A percentile compares a stretch with the other conserved stretches of the same genome.
phyloP scores from a whole-genome alignment of 2,329 filamentous ascomycete species.

The Exophiala aquamarina region DNA sequence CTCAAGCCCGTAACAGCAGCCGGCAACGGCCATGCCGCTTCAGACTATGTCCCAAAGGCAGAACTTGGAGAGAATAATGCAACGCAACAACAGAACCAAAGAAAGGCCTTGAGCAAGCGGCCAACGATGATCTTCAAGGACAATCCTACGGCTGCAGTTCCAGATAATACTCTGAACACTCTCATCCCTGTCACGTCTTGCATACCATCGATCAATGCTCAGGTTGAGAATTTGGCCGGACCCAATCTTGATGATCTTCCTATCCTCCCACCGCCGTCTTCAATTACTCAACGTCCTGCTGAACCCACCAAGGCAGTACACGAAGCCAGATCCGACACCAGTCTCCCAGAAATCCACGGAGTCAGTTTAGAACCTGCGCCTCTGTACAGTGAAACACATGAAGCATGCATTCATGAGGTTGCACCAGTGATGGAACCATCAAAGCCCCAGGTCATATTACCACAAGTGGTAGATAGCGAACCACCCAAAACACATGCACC shows the following conservation, averaged over 20 bases:
- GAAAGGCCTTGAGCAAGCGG: slow-evolving; percentile 54
- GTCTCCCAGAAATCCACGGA: slow-evolving; percentile 25
- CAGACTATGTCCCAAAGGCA: slow-evolving; percentile 1
- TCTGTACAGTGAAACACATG: slow-evolving; percentile 16
- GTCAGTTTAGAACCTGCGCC: slow-evolving; percentile 19
- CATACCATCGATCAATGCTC: slow-evolving; percentile 3
- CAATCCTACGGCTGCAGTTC: slow-evolving; percentile 34
- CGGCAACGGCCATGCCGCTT: slow-evolving; percentile 20
- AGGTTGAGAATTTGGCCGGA: neutral
- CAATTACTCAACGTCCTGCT: slow-evolving; percentile 19
- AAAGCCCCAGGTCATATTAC: slow-evolving; percentile 4
- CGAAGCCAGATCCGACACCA: slow-evolving; percentile 22
- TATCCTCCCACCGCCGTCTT: slow-evolving; percentile 9
- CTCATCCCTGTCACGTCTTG: slow-evolving; percentile 3
- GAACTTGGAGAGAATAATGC: neutral
- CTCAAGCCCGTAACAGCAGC: slow-evolving; percentile 41
- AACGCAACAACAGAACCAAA: slow-evolving; percentile 25
- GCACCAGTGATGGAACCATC: slow-evolving; percentile 10
- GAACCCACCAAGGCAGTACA: slow-evolving; percentile 27
- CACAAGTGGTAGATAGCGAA: slow-evolving; percentile 1
- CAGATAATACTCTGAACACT: slow-evolving; percentile 24
- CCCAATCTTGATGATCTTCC: slow-evolving; percentile 30
- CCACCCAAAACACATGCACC: neutral
- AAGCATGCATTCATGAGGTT: slow-evolving; percentile 6
- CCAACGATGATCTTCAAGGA: slow-evolving; percentile 58